phyloP scores from a whole-genome alignment of 345 rosid genomes.

The Draba incana region DNA sequence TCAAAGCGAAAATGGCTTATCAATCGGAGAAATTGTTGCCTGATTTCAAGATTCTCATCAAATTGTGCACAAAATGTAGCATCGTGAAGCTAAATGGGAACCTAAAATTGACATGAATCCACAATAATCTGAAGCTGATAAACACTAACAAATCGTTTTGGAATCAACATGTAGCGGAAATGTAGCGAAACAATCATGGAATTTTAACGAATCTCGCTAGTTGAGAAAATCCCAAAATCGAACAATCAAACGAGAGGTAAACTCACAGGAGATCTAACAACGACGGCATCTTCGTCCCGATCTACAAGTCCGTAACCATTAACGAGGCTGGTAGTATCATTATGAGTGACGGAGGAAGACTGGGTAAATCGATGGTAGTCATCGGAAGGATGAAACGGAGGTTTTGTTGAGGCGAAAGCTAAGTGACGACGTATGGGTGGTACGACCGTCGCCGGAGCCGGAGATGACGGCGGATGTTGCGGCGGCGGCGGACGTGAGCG shows the following conservation, averaged over 20 bases:
- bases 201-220: constrained; percentile 6
- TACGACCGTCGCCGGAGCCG: constrained; percentile 52
- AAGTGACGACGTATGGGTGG: constrained; percentile 76
- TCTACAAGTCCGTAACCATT: constrained; percentile 41
- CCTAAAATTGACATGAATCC: constrained; percentile 3
- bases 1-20: neutral
- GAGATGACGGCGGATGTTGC: constrained; percentile 40
- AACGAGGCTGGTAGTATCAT: constrained; percentile 16
- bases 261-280: constrained; percentile 86
- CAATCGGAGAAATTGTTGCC: constrained; percentile 18
- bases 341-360: constrained; percentile 20
- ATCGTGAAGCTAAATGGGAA: constrained; percentile 27
- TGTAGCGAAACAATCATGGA: neutral
- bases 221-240: constrained; percentile 5
- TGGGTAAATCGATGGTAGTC: constrained; percentile 71
- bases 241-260: constrained; percentile 7
- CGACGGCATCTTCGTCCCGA: constrained; percentile 62
- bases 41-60: constrained; percentile 17
- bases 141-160: constrained; percentile 8
- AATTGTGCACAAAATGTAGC: constrained; percentile 30
- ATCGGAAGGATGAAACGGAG: constrained; percentile 68
- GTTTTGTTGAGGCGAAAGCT: constrained; percentile 71
- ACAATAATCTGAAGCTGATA: constrained; percentile 6
- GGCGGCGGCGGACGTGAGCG: constrained; percentile 48
- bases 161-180: constrained; percentile 16